These are phyloP conservation scores for Penstemon barbatus DNA, from an alignment of 257 asterid genomes.

Conservation along the genomic window DNA sequence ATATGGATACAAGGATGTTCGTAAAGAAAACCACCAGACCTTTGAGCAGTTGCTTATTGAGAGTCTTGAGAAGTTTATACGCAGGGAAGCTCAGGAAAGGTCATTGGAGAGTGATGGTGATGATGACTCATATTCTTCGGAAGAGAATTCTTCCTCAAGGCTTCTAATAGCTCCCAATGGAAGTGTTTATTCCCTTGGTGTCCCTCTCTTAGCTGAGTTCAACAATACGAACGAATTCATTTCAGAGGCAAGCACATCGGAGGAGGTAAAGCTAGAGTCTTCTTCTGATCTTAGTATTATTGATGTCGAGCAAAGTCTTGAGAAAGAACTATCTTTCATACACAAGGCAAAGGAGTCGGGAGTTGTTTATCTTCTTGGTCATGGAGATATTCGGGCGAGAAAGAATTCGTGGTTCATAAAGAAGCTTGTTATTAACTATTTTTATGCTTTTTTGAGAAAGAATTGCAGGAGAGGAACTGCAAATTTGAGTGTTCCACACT, in stretches of 20 bases:
- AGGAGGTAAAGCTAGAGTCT: slow-evolving; percentile 28
- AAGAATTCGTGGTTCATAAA: slow-evolving; percentile 91
- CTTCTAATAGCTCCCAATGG: slow-evolving; percentile 87
- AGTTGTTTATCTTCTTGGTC: slow-evolving; percentile 91
- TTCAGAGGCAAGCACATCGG: slow-evolving; percentile 49
- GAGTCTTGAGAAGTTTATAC: slow-evolving; percentile 87
- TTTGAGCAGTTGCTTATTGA: slow-evolving; percentile 95
- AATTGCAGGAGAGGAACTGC: slow-evolving; percentile 85
- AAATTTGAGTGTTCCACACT: slow-evolving; percentile 85
- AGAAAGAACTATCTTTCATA: slow-evolving; percentile 81
- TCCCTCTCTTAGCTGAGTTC: slow-evolving; percentile 80
- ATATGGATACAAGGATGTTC: slow-evolving; percentile 97
- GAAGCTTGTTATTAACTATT: slow-evolving; percentile 85
- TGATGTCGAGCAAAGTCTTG: slow-evolving; percentile 75
- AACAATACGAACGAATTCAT: slow-evolving; percentile 49
- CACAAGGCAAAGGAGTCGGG: slow-evolving; percentile 85
- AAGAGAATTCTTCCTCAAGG: slow-evolving; percentile 60
- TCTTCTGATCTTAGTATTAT: slow-evolving; percentile 33
- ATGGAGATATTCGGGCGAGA: slow-evolving; percentile 88
- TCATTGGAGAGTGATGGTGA: slow-evolving; percentile 87
- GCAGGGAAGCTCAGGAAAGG: slow-evolving; percentile 93
- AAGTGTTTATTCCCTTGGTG: slow-evolving; percentile 80
- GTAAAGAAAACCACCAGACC: slow-evolving; percentile 86
- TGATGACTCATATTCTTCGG: slow-evolving; percentile 62
- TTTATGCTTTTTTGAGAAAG: slow-evolving; percentile 88